These are phyloP conservation scores for Hericium coralloides DNA, from an alignment of 768 basidiomycete species.

Conservation along the genomic window DNA sequence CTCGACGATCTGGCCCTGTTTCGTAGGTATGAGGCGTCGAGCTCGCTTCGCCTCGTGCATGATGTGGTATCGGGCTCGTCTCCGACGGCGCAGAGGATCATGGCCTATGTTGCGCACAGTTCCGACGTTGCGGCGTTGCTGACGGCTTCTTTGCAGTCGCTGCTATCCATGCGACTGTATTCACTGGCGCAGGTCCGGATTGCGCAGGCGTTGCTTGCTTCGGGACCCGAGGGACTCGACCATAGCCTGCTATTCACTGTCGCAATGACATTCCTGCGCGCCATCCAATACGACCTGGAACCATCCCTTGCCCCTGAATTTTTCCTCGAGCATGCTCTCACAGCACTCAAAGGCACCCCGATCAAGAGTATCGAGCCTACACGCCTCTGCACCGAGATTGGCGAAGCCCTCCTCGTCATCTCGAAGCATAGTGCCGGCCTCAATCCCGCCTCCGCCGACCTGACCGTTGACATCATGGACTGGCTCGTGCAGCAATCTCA, in stretches of 20 bases:
- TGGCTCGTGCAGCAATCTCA: slow-evolving; percentile 36
- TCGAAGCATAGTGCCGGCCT: slow-evolving; percentile 7
- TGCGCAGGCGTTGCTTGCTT: slow-evolving; percentile 22
- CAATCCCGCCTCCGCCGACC: slow-evolving; percentile 24
- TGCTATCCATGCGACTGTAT: slow-evolving; percentile 41
- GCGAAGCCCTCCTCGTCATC: slow-evolving; percentile 24
- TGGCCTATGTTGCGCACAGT: slow-evolving; percentile 31
- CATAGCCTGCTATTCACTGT: slow-evolving; percentile 14
- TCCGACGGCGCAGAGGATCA: slow-evolving; percentile 33
- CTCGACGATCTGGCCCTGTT: slow-evolving; percentile 29
- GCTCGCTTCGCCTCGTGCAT: slow-evolving; percentile 40
- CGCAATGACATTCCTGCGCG: slow-evolving; percentile 18
- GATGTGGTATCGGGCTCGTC: slow-evolving; percentile 35
- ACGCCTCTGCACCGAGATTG: slow-evolving; percentile 25
- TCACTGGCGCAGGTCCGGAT: slow-evolving; percentile 37
- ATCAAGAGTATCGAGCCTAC: slow-evolving; percentile 11
- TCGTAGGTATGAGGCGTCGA: slow-evolving; percentile 39
- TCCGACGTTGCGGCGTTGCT: slow-evolving; percentile 36
- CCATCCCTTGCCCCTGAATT: slow-evolving; percentile 17
- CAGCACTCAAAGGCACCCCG: slow-evolving; percentile 6
- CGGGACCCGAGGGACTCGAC: slow-evolving; percentile 5
- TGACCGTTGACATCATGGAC: slow-evolving; percentile 36
- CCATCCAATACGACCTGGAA: slow-evolving; percentile 12
- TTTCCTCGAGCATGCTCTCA: slow-evolving; percentile 2
- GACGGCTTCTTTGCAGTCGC: slow-evolving; percentile 30